phyloP scores from a whole-genome alignment of 768 basidiomycete genomes.

The Neoboletus brunneissimus region DNA sequence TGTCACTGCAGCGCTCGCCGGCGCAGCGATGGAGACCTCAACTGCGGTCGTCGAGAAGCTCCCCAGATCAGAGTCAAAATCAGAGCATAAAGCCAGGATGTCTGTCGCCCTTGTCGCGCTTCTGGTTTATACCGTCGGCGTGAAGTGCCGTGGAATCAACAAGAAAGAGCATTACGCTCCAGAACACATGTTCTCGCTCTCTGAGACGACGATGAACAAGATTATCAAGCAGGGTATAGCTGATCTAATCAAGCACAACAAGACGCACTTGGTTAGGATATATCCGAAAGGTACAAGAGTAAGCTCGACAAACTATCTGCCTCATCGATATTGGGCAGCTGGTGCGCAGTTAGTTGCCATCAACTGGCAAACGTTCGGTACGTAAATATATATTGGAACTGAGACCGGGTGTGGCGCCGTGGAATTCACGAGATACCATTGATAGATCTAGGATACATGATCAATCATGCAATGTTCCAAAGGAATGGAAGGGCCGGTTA shows the following conservation, averaged over 20 bases:
- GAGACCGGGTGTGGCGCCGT: background rate
- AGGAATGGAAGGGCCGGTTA: slow-evolving; percentile 87
- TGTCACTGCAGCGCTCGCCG: slow-evolving; percentile 15
- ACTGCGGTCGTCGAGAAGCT: slow-evolving; percentile 17
- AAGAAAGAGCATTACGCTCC: slow-evolving; percentile 81
- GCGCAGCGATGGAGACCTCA: slow-evolving; percentile 6
- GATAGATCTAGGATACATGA: slow-evolving; percentile 82
- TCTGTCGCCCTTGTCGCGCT: slow-evolving; percentile 69
- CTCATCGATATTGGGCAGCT: slow-evolving; percentile 85
- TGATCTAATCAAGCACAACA: slow-evolving; percentile 84
- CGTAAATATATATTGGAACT: slow-evolving; percentile 22
- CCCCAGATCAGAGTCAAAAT: slow-evolving; percentile 11
- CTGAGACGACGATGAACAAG: slow-evolving; percentile 77
- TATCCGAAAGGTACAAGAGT: slow-evolving; percentile 86
- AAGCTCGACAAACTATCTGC: slow-evolving; percentile 83
- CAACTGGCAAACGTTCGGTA: slow-evolving; percentile 97
- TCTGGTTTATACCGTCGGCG: slow-evolving; percentile 92
- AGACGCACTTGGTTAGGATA: slow-evolving; percentile 75
- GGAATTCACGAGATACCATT: background rate
- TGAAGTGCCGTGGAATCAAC: slow-evolving; percentile 90
- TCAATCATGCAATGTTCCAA: slow-evolving; percentile 96
- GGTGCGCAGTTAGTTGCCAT: slow-evolving; percentile 90
- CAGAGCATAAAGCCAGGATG: slow-evolving; percentile 57
- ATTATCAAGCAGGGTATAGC: slow-evolving; percentile 63
- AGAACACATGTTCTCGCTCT: slow-evolving; percentile 90